Percentiles rank a stretch among this genome's conserved stretches.
These are phyloP conservation scores for Agrostemma githago DNA, from an alignment of 148 eudicot species.

Conservation along the genomic window DNA sequence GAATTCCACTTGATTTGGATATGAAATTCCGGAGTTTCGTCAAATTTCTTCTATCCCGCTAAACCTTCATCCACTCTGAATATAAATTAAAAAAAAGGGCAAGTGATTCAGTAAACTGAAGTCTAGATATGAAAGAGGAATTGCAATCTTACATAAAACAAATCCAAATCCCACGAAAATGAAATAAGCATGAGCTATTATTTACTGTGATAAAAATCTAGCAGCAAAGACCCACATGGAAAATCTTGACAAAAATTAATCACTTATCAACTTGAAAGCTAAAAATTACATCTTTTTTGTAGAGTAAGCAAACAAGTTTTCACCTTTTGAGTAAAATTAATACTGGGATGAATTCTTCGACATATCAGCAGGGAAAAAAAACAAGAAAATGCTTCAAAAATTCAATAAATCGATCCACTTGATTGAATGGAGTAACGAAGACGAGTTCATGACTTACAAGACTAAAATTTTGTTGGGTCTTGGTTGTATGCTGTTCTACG, in stretches of 20 bases:
- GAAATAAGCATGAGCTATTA: background rate
- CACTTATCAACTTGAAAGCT: constrained; percentile 8
- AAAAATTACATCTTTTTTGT: constrained; percentile 10
- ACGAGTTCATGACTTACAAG: constrained; percentile 1
- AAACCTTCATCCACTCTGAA: constrained; percentile 15
- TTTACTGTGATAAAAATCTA: background rate
- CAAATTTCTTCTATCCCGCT: constrained; percentile 14
- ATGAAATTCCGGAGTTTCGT: background rate
- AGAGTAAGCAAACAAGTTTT: background rate
- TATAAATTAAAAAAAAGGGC: background rate
- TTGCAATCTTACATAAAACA: background rate
- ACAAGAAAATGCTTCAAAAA: background rate
- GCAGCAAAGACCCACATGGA: background rate
- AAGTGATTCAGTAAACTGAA: constrained; percentile 2
- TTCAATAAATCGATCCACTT: constrained; percentile 16
- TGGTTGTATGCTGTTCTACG: constrained; percentile 42
- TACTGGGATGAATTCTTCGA: too few species aligned
- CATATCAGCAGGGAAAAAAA: background rate
- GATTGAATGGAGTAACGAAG: constrained; percentile 8
- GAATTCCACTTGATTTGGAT: constrained; percentile 16
- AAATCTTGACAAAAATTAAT: background rate
- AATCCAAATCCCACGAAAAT: constrained; percentile 11
- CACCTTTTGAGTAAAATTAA: background rate
- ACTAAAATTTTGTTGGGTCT: background rate
- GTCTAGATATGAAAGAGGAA: background rate